Percentiles rank a stretch among this genome's conserved stretches.
Evolutionary conservation across 1,284 basidiomycete species (phyloP).

Genomic region (Cryptococcus sp.): DNA sequence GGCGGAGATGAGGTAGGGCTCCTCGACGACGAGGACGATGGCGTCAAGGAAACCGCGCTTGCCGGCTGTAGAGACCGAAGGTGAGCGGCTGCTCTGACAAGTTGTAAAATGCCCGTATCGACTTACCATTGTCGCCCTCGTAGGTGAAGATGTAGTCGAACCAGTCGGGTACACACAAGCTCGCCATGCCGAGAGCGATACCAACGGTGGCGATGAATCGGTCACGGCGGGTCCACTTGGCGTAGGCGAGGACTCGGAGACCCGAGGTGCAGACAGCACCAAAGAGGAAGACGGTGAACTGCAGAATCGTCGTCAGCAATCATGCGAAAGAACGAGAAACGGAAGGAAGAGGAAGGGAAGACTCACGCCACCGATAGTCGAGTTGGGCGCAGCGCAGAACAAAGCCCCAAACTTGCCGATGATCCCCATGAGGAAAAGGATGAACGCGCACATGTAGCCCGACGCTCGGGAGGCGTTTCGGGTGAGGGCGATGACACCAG

Average conservation of each 20-base stretch:
- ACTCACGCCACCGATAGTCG: conserved; percentile 21
- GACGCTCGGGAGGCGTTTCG: conserved; percentile 32
- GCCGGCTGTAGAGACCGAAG: conserved; percentile 48
- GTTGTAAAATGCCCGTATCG: neutral
- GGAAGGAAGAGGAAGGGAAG: no score
- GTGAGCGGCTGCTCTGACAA: neutral
- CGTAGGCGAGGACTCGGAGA: conserved; percentile 65
- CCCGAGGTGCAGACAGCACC: conserved; percentile 57
- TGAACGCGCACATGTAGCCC: conserved; percentile 34
- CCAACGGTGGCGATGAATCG: conserved; percentile 70
- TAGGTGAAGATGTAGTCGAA: conserved; percentile 43
- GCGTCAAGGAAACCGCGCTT: conserved; percentile 72
- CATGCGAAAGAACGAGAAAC: neutral
- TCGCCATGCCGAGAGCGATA: conserved; percentile 70
- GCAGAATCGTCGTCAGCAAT: neutral
- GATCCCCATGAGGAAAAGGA: conserved; percentile 36
- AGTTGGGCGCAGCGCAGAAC: conserved; percentile 28
- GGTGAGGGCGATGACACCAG: conserved; percentile 38
- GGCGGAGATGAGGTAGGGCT: conserved; percentile 50
- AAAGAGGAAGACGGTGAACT: conserved; percentile 45
- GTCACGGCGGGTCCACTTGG: conserved; percentile 66
- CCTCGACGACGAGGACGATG: conserved; percentile 74
- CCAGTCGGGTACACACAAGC: conserved; percentile 51
- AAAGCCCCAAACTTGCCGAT: conserved; percentile 36
- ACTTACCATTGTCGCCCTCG: conserved; percentile 52